Evolutionary conservation across 208 protist genomes (phyloP).

Genomic region (Polymyxa betae): DNA sequence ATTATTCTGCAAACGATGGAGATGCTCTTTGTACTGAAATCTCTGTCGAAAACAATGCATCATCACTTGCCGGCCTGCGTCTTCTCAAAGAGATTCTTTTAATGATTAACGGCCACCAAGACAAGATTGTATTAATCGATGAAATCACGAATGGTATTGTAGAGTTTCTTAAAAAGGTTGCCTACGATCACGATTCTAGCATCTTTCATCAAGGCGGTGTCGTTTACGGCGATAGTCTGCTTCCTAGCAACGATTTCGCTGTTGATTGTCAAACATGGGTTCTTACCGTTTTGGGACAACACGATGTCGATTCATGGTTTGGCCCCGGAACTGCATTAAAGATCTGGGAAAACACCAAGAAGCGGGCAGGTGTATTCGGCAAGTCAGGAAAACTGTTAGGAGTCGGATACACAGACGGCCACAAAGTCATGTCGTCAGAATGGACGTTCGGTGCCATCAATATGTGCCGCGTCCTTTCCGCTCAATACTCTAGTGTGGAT

Average conservation of each 20-base stretch:
- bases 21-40: conserved; percentile 21
- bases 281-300: conserved; percentile 14
- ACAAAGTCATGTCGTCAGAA: conserved; percentile 5
- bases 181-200: not conserved
- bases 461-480: not conserved
- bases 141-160: conserved; percentile 12
- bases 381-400: not conserved
- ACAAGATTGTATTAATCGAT: conserved; percentile 26
- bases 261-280: conserved; percentile 19
- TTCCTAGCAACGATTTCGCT: not conserved
- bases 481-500: not conserved
- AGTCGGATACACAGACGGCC: conserved; percentile 35
- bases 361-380: not conserved
- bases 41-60: conserved; percentile 35
- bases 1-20: conserved; percentile 1
- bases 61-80: not conserved
- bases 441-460: conserved; percentile 46
- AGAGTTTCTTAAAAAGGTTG: not conserved
- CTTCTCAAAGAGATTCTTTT: not conserved
- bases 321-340: not conserved
- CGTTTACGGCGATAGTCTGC: not conserved
- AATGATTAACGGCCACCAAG: not conserved
- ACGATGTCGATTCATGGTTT: conserved; percentile 20
- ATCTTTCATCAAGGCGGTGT: conserved; percentile 36
- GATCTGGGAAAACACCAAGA: conserved; percentile 22